Percentiles rank a stretch among this genome's conserved stretches.
phyloP scores from a whole-genome alignment of 2,329 filamentous ascomycete genomes.

The Aureobasidium melanogenum region DNA sequence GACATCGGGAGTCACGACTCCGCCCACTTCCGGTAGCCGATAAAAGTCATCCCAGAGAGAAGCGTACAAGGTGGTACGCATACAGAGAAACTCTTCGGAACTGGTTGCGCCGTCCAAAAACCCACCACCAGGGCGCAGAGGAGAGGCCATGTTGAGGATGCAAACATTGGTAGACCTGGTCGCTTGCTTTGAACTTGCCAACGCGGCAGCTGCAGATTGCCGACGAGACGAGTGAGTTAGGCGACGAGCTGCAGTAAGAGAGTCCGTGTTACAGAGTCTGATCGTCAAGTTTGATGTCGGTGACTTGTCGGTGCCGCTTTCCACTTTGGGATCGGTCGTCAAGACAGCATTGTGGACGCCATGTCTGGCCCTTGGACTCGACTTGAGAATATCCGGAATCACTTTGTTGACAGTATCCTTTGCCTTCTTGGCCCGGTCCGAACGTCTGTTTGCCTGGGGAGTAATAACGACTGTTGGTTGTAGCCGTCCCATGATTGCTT shows the following conservation, averaged over 20 bases:
- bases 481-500: constrained; percentile 15
- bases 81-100: constrained; percentile 55
- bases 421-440: constrained; percentile 42
- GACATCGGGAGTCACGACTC: constrained; percentile 49
- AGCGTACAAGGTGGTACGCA: constrained; percentile 50
- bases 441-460: constrained; percentile 17
- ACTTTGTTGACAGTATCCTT: constrained; percentile 50
- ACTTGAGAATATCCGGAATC: constrained; percentile 47
- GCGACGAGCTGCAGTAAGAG: constrained; percentile 42
- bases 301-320: constrained; percentile 12
- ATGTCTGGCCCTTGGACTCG: constrained; percentile 46
- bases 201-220: constrained; percentile 11
- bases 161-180: constrained; percentile 33
- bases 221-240: constrained; percentile 21
- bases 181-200: background rate
- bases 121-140: constrained; percentile 52
- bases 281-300: constrained; percentile 26
- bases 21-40: constrained; percentile 49
- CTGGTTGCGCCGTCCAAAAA: constrained; percentile 51
- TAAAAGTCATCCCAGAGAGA: constrained; percentile 52
- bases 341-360: constrained; percentile 47
- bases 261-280: constrained; percentile 42
- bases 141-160: constrained; percentile 57
- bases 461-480: constrained; percentile 16
- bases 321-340: constrained; percentile 30